Evolutionary conservation across 2,329 filamentous ascomycete species (phyloP), one percentile per base, ranked within the genome.

Genomic region (Fonsecaea pugnacius): DNA sequence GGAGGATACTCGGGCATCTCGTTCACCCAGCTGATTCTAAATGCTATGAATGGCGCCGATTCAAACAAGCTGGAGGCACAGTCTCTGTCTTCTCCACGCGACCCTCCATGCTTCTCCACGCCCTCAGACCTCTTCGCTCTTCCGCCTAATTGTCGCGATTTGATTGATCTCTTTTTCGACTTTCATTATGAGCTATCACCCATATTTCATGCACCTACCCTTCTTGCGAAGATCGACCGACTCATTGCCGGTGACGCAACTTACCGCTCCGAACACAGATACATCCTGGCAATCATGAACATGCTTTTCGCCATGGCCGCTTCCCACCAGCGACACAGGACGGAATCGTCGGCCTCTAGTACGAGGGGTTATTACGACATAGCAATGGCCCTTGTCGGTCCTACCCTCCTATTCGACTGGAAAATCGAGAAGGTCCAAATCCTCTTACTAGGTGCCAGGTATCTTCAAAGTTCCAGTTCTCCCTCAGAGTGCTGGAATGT

Each of bases 401-500:
- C 40, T 21, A 46, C 40, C 8, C 18, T 46, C 2, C 40, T 46
- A n/a, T 46, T 46, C 18, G 40, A 46, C 40, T 46, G 40, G 40
- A 21, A 46, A 12, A 24, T 46, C 18, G 40, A 46, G 21, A 46
- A 46, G 40, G 40, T 46, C 5, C 40, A 46, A 21, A 46, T 46
- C n/a, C n/a, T 46, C 7, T 46, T 46, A n/a, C 21, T 46, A 21
- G 40, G 40, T 21, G 40, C 40, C n/a, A 21, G 40, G 10, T 46
- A 46, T 21, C 40, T 46, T 9, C 40, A 46, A 12, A 46, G 40
- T 24, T 46, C 40, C 7, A 46, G 18, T 21, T 46, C 40, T 12
- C 40, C 40, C n/a, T 46, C 40, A 12, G 40, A 46, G 40, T 46
- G 40, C 40, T 46, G 40, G 40, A 46, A 46, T 24, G 40, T 46